Percentiles rank a stretch among this genome's conserved stretches.
These are phyloP conservation scores for Leucocoprinus sp. DNA, from an alignment of 768 basidiomycete species.

Conservation along the genomic window DNA sequence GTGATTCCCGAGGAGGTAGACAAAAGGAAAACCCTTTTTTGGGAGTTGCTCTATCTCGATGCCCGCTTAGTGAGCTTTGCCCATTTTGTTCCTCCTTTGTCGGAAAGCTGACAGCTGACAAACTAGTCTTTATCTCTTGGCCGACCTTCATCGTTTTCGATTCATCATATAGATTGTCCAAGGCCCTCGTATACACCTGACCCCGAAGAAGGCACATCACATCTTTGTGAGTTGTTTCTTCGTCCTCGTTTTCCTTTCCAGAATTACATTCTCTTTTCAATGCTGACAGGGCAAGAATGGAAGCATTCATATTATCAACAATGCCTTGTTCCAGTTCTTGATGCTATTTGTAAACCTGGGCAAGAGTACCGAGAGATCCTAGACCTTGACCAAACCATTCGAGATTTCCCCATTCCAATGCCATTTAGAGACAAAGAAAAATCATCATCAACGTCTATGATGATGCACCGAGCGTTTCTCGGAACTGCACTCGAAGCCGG, in stretches of 20 bases:
- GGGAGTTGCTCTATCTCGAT: slow-evolving; percentile 64
- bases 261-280: slow-evolving; percentile 2
- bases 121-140: slow-evolving; percentile 53
- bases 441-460: slow-evolving; percentile 32
- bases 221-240: slow-evolving; percentile 29
- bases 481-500: slow-evolving; percentile 56
- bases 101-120: not conserved
- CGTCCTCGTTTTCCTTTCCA: slow-evolving; percentile 1
- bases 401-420: slow-evolving; percentile 51
- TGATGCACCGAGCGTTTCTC: slow-evolving; percentile 54
- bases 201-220: slow-evolving; percentile 28
- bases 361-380: slow-evolving; percentile 43
- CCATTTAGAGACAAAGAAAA: slow-evolving; percentile 34
- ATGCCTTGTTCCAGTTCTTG: slow-evolving; percentile 55
- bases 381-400: slow-evolving; percentile 48
- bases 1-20: slow-evolving; percentile 66
- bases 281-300: slow-evolving; percentile 54
- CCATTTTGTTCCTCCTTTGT: not conserved
- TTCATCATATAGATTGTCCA: slow-evolving; percentile 52
- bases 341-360: slow-evolving; percentile 46
- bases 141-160: slow-evolving; percentile 57
- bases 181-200: slow-evolving; percentile 39
- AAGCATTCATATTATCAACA: slow-evolving; percentile 54
- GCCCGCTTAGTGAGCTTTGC: slow-evolving; percentile 39
- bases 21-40: slow-evolving; percentile 58